phyloP scores from a whole-genome alignment of 2,329 filamentous ascomycete genomes.

The Aspergillus candidus region DNA sequence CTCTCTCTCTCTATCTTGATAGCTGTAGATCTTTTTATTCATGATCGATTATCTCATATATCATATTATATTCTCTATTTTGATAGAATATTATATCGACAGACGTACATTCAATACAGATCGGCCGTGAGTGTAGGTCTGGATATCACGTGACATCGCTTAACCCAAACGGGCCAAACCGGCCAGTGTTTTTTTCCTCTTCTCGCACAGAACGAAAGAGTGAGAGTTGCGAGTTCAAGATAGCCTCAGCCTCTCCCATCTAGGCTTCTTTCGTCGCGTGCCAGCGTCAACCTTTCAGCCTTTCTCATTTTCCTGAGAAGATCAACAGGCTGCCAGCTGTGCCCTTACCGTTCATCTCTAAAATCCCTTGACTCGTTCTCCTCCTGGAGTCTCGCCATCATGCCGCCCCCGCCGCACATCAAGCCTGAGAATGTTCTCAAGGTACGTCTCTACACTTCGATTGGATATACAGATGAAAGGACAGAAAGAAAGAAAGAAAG shows the following conservation, averaged over 20 bases:
- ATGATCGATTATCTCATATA: too few relatives aligned
- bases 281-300: constrained; percentile 26
- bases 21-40: too few relatives aligned
- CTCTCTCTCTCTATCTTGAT: too few relatives aligned
- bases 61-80: too few relatives aligned
- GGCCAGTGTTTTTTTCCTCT: constrained; percentile 28
- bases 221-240: constrained; percentile 9
- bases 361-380: constrained; percentile 1
- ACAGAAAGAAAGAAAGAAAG: not conserved
- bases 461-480: not conserved
- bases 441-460: constrained; percentile 37
- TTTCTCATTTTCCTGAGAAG: constrained; percentile 16
- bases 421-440: constrained; percentile 99
- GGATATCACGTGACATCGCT: constrained; percentile 34
- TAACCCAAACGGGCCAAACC: constrained; percentile 30
- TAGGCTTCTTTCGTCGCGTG: constrained; percentile 27
- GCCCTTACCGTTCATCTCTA: constrained; percentile 5
- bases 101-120: too few relatives aligned
- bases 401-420: constrained; percentile 94
- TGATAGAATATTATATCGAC: too few relatives aligned
- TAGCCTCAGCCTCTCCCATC: constrained; percentile 15
- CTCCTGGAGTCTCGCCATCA: constrained; percentile 39
- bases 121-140: too few relatives aligned
- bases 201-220: constrained; percentile 28
- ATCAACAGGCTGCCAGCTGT: too few relatives aligned